Percentiles rank a stretch among this genome's conserved stretches.
Evolutionary conservation across 306 rosid species (phyloP).

Genomic region (Cicer judaicum): DNA sequence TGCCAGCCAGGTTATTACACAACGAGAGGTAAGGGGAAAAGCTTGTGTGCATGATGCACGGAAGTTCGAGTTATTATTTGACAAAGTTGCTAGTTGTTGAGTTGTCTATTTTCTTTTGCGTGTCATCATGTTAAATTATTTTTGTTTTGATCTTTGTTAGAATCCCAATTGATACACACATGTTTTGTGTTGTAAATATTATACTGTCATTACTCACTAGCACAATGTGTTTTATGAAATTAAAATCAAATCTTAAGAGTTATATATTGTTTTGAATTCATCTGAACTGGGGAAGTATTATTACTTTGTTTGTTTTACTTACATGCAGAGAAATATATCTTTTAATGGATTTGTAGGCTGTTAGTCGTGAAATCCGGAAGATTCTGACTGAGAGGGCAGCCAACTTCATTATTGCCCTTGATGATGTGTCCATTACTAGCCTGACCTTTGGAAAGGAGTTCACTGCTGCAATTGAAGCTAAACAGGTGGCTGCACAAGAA

Average conservation of each 20-base stretch:
- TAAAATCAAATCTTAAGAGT: too few species aligned
- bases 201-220: neutral
- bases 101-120: slow-evolving; percentile 11
- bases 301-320: neutral
- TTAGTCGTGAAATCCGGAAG: slow-evolving; percentile 85
- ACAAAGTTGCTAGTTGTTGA: slow-evolving; percentile 15
- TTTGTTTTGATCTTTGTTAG: too few species aligned
- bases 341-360: slow-evolving; percentile 56
- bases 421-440: slow-evolving; percentile 82
- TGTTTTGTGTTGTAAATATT: too few species aligned
- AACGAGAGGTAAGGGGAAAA: slow-evolving; percentile 74
- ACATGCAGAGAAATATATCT: too few species aligned
- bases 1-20: slow-evolving; percentile 92
- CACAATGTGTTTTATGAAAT: neutral
- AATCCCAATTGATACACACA: too few species aligned
- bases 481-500: slow-evolving; percentile 96
- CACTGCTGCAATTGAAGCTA: slow-evolving; percentile 90
- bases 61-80: slow-evolving; percentile 20
- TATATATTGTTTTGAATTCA: neutral
- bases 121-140: too few species aligned
- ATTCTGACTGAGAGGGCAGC: slow-evolving; percentile 82
- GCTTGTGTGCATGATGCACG: slow-evolving; percentile 10
- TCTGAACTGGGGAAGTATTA: neutral
- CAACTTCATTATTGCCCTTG: slow-evolving; percentile 81
- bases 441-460: slow-evolving; percentile 86